Conservation (phyloP, 169 alveolate species). For the Amoebophrya sp. region DNA sequence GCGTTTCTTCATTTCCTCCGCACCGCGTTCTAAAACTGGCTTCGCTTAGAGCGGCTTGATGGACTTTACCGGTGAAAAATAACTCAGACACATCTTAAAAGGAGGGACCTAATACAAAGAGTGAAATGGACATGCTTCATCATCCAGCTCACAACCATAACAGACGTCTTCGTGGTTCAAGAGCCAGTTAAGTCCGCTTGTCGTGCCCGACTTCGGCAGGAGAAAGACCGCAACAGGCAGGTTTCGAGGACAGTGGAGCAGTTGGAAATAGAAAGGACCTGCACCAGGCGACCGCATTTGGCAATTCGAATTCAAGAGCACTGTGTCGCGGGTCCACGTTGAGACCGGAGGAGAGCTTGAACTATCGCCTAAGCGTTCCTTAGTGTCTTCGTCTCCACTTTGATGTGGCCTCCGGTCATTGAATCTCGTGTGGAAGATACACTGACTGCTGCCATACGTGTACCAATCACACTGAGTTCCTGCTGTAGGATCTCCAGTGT, state of each 20-base stretch:
- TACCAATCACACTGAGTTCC: background rate
- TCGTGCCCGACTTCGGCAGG: background rate
- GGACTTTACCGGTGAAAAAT: too few relatives aligned
- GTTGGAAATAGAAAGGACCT: background rate
- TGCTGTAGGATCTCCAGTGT: too few relatives aligned
- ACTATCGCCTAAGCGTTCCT: too few relatives aligned
- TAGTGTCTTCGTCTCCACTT: background rate
- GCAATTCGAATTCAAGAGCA: background rate
- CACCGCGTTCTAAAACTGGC: background rate
- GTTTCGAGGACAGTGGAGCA: background rate
- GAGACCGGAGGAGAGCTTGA: too few relatives aligned
- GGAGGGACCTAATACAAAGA: too few relatives aligned
- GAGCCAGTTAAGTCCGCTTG: background rate
- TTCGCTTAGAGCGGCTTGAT: too few relatives aligned
- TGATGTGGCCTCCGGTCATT: background rate
- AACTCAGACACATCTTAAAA: too few relatives aligned
- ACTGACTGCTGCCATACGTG: background rate
- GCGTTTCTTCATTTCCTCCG: background rate
- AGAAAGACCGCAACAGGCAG: background rate
- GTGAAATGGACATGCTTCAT: too few relatives aligned
- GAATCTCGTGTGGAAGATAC: background rate
- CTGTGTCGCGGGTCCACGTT: too few relatives aligned
- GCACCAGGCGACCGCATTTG: background rate
- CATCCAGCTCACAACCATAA: too few relatives aligned
- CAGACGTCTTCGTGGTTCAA: background rate